Percentiles rank a stretch among this genome's conserved stretches.
phyloP scores from a whole-genome alignment of 2,329 filamentous ascomycete species.

The Diaporthe capsici region DNA sequence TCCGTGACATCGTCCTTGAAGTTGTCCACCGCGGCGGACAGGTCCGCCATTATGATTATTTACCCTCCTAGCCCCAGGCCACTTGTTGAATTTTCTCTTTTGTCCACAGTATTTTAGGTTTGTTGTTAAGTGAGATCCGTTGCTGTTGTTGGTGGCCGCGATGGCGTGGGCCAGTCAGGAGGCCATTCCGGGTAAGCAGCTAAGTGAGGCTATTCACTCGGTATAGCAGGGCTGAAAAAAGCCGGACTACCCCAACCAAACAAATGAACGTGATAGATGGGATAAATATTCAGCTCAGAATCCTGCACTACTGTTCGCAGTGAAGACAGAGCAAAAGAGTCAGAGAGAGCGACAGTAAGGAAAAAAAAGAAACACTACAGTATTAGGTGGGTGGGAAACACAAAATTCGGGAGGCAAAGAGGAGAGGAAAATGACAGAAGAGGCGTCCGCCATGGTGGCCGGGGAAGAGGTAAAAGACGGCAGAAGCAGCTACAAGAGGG shows the following conservation, averaged over 20 bases:
- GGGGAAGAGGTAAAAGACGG: not conserved
- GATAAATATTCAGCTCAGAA: not conserved
- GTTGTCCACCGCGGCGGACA: slow-evolving; percentile 2
- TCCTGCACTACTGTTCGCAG: not conserved
- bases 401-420: not conserved
- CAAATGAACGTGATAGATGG: not conserved
- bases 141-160: slow-evolving; percentile 8
- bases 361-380: not conserved
- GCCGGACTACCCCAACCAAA: not conserved
- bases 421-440: not conserved
- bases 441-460: slow-evolving; percentile 22
- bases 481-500: not conserved
- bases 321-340: not conserved
- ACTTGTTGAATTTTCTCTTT: not conserved
- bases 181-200: slow-evolving; percentile 31
- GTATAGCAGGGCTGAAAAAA: not conserved
- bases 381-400: slow-evolving; percentile 17
- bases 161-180: slow-evolving; percentile 15
- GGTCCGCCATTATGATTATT: not conserved
- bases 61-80: not conserved
- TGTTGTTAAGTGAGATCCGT: not conserved
- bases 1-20: slow-evolving; percentile 5
- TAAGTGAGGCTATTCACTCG: slow-evolving; percentile 1
- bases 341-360: not conserved
- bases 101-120: not conserved